Evolutionary conservation across 805 yeast species (phyloP).

Genomic region (Pichia californica): DNA sequence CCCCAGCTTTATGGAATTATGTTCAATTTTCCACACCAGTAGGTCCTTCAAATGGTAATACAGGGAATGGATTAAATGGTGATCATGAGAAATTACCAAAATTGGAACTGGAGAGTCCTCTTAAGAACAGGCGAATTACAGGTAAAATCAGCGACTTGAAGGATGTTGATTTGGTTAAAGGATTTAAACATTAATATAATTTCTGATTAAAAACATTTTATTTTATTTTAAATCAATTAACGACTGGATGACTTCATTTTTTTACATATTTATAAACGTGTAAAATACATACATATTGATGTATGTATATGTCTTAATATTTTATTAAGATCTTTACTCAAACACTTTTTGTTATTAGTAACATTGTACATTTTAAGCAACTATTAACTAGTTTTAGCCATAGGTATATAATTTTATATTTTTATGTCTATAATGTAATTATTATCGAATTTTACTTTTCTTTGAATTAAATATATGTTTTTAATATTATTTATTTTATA

Average conservation of each 20-base stretch:
- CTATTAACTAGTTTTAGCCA: no score
- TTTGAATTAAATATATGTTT: no score
- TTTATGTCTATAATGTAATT: background rate
- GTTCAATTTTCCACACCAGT: conserved; percentile 57
- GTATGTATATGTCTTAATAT: no score
- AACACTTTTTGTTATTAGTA: background rate
- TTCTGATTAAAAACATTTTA: background rate
- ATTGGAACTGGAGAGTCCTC: conserved; percentile 25
- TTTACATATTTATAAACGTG: no score
- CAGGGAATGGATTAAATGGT: conserved; percentile 1
- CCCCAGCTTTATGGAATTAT: conserved; percentile 93
- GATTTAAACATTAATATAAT: conserved; percentile 30
- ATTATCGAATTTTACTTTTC: background rate
- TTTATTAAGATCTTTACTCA: no score
- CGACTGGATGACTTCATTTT: no score
- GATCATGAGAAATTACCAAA: conserved; percentile 13
- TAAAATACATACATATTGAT: no score
- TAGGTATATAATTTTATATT: no score
- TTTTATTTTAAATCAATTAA: background rate
- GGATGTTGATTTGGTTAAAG: conserved; percentile 42
- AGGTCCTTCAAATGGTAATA: conserved; percentile 16
- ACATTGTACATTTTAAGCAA: background rate
- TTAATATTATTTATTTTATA: no score
- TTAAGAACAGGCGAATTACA: conserved; percentile 19
- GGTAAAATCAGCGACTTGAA: conserved; percentile 35